Base-by-base conservation (phyloP, 192 early-diverging fungal genomes). In the Rhizoclosmatium sp. region DNA sequence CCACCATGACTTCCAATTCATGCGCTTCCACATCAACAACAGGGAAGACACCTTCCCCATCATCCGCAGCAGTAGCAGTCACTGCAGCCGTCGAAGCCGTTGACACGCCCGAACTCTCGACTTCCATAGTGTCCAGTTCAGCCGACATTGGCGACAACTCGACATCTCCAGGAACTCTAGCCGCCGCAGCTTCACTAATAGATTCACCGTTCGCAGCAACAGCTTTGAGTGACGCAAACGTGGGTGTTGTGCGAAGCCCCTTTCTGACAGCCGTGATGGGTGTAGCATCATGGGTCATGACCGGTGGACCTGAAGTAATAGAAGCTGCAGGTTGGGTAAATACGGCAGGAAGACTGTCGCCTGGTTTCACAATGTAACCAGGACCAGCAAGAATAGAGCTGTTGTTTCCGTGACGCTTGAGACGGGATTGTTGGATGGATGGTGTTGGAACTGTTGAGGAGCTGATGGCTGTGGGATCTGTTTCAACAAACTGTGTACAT, bases 361-460 rank as follows among this genome's bases (percentile, higher is more conserved):
- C 75, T 16, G 61, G 46, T 40, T n/a, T 10, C 14, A 76, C 39
- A 21, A 76, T 76, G 45, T 54, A 76, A 2, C 75, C 75, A 19
- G 75, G 75, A 1, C 75, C 75, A 40, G 75, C 61, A 66, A 76
- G 75, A 66, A 76, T 76, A 23, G 41, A 47, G 41, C 44, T 62
- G 4, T n/a, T 19, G 14, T 71, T 4, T 21, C 65, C 75, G 14
- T 64, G 9, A 2, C 75, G 61, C 48, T 56, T 65, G 10, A 44
- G 14, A 45, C 44, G 19, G 31, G 7, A 12, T 54, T 47, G 12
- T 42, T 54, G 46, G 39, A 12, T 10, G 31, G 9, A 9, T 10
- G 58, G n/a, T 58, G 49, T 54, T n/a, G 49, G 45, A 23, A n/a
- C 16, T 9, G n/a, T 44, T 12, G 59, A 4, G 44, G 61, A 5